Percentiles rank a stretch among this genome's conserved stretches.
Evolutionary conservation across 306 rosid genomes (phyloP).

Genomic region (Cicer pinnatifidum): DNA sequence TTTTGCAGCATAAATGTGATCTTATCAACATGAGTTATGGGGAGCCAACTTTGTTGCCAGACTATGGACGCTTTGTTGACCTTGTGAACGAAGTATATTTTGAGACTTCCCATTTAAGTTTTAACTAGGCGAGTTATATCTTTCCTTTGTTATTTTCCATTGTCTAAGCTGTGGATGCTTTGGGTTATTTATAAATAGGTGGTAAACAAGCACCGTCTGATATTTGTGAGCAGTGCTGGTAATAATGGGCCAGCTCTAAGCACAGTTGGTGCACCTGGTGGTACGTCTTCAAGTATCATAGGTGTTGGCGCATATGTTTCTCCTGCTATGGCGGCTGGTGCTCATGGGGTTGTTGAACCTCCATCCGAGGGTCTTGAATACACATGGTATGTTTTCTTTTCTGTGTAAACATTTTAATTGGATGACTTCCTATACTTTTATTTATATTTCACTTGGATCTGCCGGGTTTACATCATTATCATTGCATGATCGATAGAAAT

Average conservation of each 20-base stretch:
- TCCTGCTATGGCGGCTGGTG: constrained; percentile 98
- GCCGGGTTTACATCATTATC: constrained; percentile 40
- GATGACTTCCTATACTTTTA: constrained; percentile 28
- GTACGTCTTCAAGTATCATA: constrained; percentile 87
- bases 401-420: constrained; percentile 29
- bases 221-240: constrained; percentile 98
- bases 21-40: constrained; percentile 99
- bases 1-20: constrained; percentile 92
- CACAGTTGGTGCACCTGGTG: constrained; percentile 99
- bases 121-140: constrained; percentile 38
- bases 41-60: constrained; percentile 84
- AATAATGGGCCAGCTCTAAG: constrained; percentile 98
- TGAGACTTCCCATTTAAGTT: constrained; percentile 43
- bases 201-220: constrained; percentile 77
- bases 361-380: constrained; percentile 92
- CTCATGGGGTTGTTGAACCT: constrained; percentile 87
- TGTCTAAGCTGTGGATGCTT: constrained; percentile 46
- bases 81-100: constrained; percentile 85
- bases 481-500: constrained; percentile 36
- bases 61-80: constrained; percentile 98
- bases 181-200: constrained; percentile 60
- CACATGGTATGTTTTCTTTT: constrained; percentile 77
- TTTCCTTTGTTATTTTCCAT: constrained; percentile 39
- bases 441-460: constrained; percentile 39
- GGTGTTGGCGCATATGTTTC: constrained; percentile 98